Percentiles rank a stretch among this genome's conserved stretches.
Evolutionary conservation across 2,329 filamentous ascomycete species (phyloP).

Genomic region (Cryphonectria nitschkei): DNA sequence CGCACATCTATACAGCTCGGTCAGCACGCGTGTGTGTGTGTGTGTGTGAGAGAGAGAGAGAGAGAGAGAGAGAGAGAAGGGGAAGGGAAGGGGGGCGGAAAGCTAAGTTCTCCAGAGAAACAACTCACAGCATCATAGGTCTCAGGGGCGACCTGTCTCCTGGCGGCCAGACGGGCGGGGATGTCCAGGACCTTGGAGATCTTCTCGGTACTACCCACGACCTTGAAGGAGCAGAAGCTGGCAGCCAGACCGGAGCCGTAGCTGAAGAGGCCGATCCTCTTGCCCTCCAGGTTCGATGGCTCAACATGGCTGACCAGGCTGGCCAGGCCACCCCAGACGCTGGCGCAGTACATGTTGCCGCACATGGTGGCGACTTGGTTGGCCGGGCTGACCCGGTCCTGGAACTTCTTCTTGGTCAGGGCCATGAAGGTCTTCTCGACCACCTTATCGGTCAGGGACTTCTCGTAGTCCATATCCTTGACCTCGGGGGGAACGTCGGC

Average conservation of each 20-base stretch:
- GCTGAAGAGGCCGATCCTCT: conserved; percentile 77
- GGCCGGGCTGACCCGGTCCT: conserved; percentile 73
- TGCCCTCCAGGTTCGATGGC: conserved; percentile 67
- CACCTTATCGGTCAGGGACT: conserved; percentile 78
- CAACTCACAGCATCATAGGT: conserved; percentile 72
- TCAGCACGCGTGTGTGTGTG: conserved; percentile 1
- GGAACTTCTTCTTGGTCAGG: conserved; percentile 82
- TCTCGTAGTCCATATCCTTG: conserved; percentile 76
- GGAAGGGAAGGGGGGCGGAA: not conserved
- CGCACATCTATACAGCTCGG: conserved; percentile 64
- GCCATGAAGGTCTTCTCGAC: conserved; percentile 88
- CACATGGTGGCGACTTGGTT: conserved; percentile 79
- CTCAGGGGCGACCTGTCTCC: conserved; percentile 69
- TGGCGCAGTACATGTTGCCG: conserved; percentile 70
- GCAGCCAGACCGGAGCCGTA: conserved; percentile 77
- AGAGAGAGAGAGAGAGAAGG: not conserved
- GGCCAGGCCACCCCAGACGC: conserved; percentile 77
- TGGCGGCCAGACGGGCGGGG: conserved; percentile 66
- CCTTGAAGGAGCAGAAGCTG: conserved; percentile 73
- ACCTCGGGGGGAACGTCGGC: conserved; percentile 76
- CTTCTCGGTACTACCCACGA: conserved; percentile 70
- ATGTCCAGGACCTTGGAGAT: conserved; percentile 73
- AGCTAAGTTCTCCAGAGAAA: not conserved
- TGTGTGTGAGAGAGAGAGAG: too few species aligned
- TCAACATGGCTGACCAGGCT: conserved; percentile 69